Percentiles rank a stretch among this genome's conserved stretches.
These are phyloP conservation scores for Pseudocohnilembus persalinus DNA, from an alignment of 169 alveolate genomes.

Conservation along the genomic window DNA sequence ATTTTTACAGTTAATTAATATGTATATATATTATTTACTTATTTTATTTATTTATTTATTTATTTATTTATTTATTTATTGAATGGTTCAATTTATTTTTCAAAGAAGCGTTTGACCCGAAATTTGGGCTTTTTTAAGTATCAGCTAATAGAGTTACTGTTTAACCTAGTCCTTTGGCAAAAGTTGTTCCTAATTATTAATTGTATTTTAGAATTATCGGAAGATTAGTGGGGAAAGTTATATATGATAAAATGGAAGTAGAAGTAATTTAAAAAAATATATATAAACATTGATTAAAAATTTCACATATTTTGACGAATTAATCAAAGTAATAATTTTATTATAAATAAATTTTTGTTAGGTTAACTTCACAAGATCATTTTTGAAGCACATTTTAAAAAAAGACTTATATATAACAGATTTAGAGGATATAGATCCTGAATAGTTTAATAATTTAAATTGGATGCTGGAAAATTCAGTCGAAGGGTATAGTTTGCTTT, in stretches of 20 bases:
- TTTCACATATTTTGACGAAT: too few species aligned
- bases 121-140: conserved; percentile 91
- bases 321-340: too few species aligned
- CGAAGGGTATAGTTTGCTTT: conserved; percentile 51
- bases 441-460: conserved; percentile 92
- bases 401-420: conserved; percentile 71
- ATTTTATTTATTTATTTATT: too few species aligned
- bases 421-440: conserved; percentile 98
- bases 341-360: too few species aligned
- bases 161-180: conserved; percentile 95
- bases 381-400: conserved; percentile 97
- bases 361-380: conserved; percentile 95
- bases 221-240: conserved; percentile 97
- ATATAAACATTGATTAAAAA: too few species aligned
- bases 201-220: conserved; percentile 97
- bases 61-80: conserved; percentile 45
- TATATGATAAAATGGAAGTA: conserved; percentile 93
- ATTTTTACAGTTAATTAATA: too few species aligned
- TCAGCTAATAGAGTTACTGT: conserved; percentile 86
- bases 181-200: conserved; percentile 94
- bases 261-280: conserved; percentile 66
- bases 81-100: conserved; percentile 97
- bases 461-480: conserved; percentile 92
- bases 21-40: too few species aligned
- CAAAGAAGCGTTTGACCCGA: conserved; percentile 97